phyloP scores from a whole-genome alignment of 805 yeast genomes.

The Pichia phayaonensis region DNA sequence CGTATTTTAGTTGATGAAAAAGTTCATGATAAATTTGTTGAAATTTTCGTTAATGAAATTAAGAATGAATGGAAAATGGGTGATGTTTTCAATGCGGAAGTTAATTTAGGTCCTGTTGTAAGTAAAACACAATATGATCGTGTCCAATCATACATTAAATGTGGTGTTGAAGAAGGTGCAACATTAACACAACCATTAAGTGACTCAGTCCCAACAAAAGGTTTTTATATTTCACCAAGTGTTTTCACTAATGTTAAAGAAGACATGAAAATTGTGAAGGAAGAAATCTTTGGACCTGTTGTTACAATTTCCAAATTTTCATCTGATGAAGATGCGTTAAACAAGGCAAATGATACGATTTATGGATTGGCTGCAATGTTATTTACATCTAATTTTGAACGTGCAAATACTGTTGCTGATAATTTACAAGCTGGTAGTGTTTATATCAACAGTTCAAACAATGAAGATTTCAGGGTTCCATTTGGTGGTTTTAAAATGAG shows the following conservation, averaged over 20 bases:
- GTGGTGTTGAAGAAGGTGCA: slow-evolving; percentile 45
- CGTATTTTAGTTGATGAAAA: slow-evolving; percentile 51
- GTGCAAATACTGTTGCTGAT: slow-evolving; percentile 44
- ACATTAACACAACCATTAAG: slow-evolving; percentile 35
- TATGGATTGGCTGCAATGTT: slow-evolving; percentile 83
- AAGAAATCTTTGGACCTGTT: slow-evolving; percentile 88
- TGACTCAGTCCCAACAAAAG: slow-evolving; percentile 36
- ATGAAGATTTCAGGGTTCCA: slow-evolving; percentile 57
- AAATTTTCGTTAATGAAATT: slow-evolving; percentile 37
- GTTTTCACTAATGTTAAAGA: slow-evolving; percentile 65
- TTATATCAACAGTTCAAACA: slow-evolving; percentile 64
- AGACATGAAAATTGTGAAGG: slow-evolving; percentile 57
- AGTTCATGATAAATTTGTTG: slow-evolving; percentile 47
- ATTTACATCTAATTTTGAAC: slow-evolving; percentile 58
- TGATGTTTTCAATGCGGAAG: slow-evolving; percentile 38
- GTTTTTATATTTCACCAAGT: slow-evolving; percentile 70
- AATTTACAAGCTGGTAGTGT: slow-evolving; percentile 60
- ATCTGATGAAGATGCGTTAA: slow-evolving; percentile 60
- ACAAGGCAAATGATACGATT: slow-evolving; percentile 60
- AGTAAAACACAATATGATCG: slow-evolving; percentile 50
- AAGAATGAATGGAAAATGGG: slow-evolving; percentile 47
- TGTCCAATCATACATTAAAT: slow-evolving; percentile 36
- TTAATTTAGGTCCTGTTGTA: slow-evolving; percentile 57
- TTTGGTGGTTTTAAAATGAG: slow-evolving; percentile 77
- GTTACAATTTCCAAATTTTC: slow-evolving; percentile 59